Conservation (phyloP, 2,329 filamentous ascomycete species). For the Myriangium duriaei region DNA sequence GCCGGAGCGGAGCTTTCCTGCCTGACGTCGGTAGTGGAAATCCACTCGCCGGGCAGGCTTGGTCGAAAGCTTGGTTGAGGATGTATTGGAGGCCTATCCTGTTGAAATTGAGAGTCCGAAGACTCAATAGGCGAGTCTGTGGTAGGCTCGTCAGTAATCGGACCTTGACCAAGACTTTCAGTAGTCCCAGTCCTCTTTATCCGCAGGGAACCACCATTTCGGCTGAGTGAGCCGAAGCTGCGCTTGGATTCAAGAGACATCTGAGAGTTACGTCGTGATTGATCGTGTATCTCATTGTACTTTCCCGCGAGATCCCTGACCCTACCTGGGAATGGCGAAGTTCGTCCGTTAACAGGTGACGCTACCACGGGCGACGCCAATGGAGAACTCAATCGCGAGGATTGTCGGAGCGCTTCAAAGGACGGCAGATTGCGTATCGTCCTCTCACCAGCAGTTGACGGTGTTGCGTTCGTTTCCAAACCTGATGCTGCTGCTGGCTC, state of each 20-base stretch:
- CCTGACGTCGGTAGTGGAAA: conserved; percentile 24
- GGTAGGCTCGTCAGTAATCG: not conserved
- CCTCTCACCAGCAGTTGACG: too few species aligned
- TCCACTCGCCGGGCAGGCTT: conserved; percentile 41
- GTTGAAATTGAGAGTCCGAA: not conserved
- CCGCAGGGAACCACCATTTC: conserved; percentile 25
- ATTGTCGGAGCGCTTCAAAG: not conserved
- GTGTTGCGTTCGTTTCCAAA: too few species aligned
- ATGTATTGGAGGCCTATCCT: conserved; percentile 10
- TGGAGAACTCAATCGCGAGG: conserved; percentile 2
- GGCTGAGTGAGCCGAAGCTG: conserved; percentile 29
- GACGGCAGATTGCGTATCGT: not conserved
- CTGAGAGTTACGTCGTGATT: conserved; percentile 34
- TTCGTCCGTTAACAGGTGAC: conserved; percentile 22
- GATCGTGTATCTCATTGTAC: conserved; percentile 32
- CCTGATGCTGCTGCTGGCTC: too few species aligned
- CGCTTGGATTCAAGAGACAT: conserved; percentile 30
- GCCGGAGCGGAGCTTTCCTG: not conserved
- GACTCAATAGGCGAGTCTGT: not conserved
- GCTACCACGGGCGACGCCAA: conserved; percentile 20
- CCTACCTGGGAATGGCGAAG: conserved; percentile 34
- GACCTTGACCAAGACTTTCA: conserved; percentile 10
- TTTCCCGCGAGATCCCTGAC: conserved; percentile 40
- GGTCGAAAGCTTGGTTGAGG: conserved; percentile 35
- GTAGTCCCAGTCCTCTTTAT: conserved; percentile 14